Conservation (phyloP, 805 yeast genomes). For the Candida tibetensis region DNA sequence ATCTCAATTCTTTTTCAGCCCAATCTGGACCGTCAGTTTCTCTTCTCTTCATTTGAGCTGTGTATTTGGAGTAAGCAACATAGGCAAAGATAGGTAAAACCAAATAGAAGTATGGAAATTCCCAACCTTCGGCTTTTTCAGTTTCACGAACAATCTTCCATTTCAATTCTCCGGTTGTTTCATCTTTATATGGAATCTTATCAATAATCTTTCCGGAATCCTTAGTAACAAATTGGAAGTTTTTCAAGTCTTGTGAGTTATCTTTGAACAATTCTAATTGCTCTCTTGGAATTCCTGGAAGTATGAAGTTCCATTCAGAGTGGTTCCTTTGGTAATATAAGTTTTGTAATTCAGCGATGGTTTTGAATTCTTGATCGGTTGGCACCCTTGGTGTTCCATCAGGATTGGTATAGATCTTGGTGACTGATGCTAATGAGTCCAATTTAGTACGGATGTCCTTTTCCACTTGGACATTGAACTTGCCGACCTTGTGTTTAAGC, state of each 20-base stretch:
- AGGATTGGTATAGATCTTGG: conserved; percentile 65
- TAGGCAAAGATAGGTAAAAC: conserved; percentile 69
- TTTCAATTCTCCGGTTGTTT: conserved; percentile 70
- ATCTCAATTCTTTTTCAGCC: conserved; percentile 80
- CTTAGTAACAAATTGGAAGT: conserved; percentile 51
- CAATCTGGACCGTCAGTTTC: conserved; percentile 56
- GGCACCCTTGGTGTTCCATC: conserved; percentile 76
- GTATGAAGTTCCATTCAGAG: conserved; percentile 45
- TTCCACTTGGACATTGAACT: conserved; percentile 51
- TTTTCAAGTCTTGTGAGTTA: conserved; percentile 59
- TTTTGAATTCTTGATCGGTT: conserved; percentile 65
- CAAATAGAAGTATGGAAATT: conserved; percentile 64
- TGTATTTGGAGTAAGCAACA: conserved; percentile 49
- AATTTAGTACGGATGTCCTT: conserved; percentile 60
- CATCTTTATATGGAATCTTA: conserved; percentile 80
- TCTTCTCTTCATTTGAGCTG: conserved; percentile 41
- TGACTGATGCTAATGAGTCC: conserved; percentile 60
- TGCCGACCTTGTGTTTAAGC: conserved; percentile 36
- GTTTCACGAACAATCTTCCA: conserved; percentile 77
- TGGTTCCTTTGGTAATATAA: conserved; percentile 57
- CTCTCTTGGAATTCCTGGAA: conserved; percentile 48
- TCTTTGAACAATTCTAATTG: conserved; percentile 55
- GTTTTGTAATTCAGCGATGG: conserved; percentile 66
- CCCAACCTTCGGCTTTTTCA: conserved; percentile 82
- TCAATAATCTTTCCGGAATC: conserved; percentile 64